Evolutionary conservation across 371 early-diverging fungal species (phyloP).

Genomic region (Neoconidiobolus thromboides): DNA sequence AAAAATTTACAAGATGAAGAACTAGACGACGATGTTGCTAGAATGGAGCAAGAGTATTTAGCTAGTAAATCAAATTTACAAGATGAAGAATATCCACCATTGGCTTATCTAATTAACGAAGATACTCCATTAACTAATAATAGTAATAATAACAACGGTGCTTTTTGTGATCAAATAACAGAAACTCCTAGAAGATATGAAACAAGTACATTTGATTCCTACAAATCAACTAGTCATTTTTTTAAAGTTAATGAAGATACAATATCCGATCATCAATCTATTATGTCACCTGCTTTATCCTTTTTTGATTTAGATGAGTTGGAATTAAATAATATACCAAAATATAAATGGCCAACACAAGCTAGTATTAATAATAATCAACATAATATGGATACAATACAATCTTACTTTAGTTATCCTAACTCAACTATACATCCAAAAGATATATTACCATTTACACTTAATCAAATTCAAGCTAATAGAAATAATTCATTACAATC

Average conservation of each 20-base stretch:
- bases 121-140: neutral
- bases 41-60: constrained; percentile 2
- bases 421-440: too few relatives aligned
- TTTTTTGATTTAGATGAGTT: neutral
- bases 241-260: neutral
- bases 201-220: neutral
- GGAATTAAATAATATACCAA: neutral
- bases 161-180: neutral
- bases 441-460: neutral
- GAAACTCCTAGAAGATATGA: neutral
- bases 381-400: neutral
- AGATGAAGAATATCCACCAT: neutral
- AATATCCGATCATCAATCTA: neutral
- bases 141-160: neutral
- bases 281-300: constrained; percentile 2
- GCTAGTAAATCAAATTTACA: neutral
- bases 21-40: neutral
- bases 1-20: neutral
- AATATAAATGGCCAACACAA: neutral
- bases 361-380: neutral
- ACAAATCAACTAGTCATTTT: neutral
- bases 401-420: neutral
- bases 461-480: neutral
- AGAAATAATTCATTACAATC: neutral
- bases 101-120: neutral